These are phyloP conservation scores for Ulota crispa DNA, from an alignment of 225 moss, liverwort and hornwort species.

Conservation along the genomic window DNA sequence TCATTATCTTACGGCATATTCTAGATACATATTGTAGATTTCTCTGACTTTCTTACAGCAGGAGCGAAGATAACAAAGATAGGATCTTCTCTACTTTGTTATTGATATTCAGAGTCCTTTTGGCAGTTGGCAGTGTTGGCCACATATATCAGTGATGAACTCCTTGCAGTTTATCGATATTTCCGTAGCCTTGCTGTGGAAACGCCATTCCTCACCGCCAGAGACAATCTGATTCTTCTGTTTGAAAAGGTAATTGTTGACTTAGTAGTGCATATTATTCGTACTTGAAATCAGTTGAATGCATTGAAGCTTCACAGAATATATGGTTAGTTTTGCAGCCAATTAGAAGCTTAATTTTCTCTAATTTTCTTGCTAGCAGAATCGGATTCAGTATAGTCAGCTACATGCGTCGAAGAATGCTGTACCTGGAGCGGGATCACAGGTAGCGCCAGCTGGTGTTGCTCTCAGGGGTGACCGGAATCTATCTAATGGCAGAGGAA, in stretches of 20 bases:
- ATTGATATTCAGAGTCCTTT: conserved; percentile 30
- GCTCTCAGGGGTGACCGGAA: conserved; percentile 69
- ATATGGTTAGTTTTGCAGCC: conserved; percentile 4
- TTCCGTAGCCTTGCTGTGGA: conserved; percentile 98
- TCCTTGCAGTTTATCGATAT: conserved; percentile 96
- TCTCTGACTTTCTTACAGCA: not conserved
- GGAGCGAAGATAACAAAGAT: not conserved
- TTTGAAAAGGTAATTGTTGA: conserved; percentile 78
- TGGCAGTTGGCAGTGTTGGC: conserved; percentile 97
- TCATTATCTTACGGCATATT: not conserved
- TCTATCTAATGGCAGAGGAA: conserved; percentile 70
- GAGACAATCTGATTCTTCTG: conserved; percentile 93
- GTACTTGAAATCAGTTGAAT: conserved; percentile 10
- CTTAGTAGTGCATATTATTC: not conserved
- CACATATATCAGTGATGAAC: conserved; percentile 89
- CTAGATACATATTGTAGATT: not conserved
- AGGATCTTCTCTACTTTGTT: not conserved
- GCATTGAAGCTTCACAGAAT: not conserved
- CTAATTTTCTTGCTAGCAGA: conserved; percentile 51
- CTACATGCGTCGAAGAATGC: conserved; percentile 56
- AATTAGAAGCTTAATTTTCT: not conserved
- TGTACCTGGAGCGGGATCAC: conserved; percentile 48
- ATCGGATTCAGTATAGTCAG: conserved; percentile 83
- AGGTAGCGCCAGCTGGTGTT: conserved; percentile 42
- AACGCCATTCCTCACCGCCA: conserved; percentile 87